Evolutionary conservation across 1,284 basidiomycete genomes (phyloP).

Genomic region (Blastosporella zonata): DNA sequence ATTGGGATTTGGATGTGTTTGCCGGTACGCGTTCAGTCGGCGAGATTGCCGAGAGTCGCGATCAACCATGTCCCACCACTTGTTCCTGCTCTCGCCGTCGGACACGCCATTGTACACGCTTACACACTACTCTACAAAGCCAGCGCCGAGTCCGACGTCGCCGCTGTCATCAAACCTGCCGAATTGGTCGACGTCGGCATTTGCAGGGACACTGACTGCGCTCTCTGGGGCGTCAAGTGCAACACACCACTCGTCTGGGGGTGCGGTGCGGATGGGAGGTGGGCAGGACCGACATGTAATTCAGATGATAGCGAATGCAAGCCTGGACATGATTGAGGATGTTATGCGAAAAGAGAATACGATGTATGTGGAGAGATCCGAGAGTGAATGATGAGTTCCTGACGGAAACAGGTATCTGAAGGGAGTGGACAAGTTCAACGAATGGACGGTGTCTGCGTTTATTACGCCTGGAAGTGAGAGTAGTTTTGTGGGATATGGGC

Average conservation of each 20-base stretch:
- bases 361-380: conserved; percentile 59
- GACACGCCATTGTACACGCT: conserved; percentile 80
- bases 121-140: conserved; percentile 75
- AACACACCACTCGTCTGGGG: conserved; percentile 62
- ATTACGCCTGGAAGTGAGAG: conserved; percentile 87
- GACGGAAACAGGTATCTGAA: conserved; percentile 77
- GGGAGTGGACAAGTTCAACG: conserved; percentile 92
- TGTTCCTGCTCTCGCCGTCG: conserved; percentile 78
- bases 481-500: not conserved
- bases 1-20: conserved; percentile 16
- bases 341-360: conserved; percentile 80
- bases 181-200: conserved; percentile 83
- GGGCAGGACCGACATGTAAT: conserved; percentile 86
- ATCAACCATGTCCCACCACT: conserved; percentile 72
- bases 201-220: conserved; percentile 82
- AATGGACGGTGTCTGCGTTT: conserved; percentile 95
- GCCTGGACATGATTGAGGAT: conserved; percentile 89
- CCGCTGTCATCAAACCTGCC: conserved; percentile 77
- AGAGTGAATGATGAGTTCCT: conserved; percentile 20
- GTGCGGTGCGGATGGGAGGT: conserved; percentile 63
- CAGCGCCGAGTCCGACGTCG: conserved; percentile 53
- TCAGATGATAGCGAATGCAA: conserved; percentile 95
- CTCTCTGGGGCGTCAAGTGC: conserved; percentile 78
- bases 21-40: conserved; percentile 7
- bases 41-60: not conserved